Base-by-base conservation (phyloP, 2,329 filamentous ascomycete genomes). In the Nigrospora oryzae region DNA sequence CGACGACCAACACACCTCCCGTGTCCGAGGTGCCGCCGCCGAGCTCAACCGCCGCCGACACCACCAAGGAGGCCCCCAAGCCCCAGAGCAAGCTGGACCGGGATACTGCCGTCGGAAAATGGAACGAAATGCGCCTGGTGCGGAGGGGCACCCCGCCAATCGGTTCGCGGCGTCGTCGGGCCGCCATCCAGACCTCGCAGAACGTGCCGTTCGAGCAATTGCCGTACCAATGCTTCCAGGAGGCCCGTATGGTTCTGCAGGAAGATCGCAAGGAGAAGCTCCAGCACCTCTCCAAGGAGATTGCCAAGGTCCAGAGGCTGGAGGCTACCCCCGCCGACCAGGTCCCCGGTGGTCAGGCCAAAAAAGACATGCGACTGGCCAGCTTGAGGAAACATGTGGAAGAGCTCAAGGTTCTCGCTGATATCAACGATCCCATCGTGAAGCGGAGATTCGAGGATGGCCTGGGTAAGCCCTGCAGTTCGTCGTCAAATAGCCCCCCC, bases 181-280 rank as follows among this genome's bases (percentile, higher is more conserved):
- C 81, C 28, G 86, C 86, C 28, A 64, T 90, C 49, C 80, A 75
- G 57, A 78, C 70, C 56, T 77, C 70, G 34, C 68, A 75, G 50
- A 77, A 84, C 56, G 70, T 95, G 41, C 89, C 90, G 23, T 96
- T 98, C 61, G 89, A 95, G 70, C 86, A 91, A 62, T 72, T 98
- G 53, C 93, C 93, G 15, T 98, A 94, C 69, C 91, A 97, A 74
- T 93, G 88, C 67, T 98, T 97, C 71, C 93, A 98, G 68, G 90
- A 96, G 69, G 93, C 93, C 36, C 81, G 90, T 51, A 87, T 89
- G 62, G 68, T 97, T 40, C 71, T 98, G 45, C 75, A 81, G 43
- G 79, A 79, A 44, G 93, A 98, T 63, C 80, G 91, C 36, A 72
- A 82, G 52, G 79, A 91, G 66, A 97, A 95, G 70, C 57, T 97